phyloP scores from a whole-genome alignment of 1,139 yeast species.

The Pichia sp. region DNA sequence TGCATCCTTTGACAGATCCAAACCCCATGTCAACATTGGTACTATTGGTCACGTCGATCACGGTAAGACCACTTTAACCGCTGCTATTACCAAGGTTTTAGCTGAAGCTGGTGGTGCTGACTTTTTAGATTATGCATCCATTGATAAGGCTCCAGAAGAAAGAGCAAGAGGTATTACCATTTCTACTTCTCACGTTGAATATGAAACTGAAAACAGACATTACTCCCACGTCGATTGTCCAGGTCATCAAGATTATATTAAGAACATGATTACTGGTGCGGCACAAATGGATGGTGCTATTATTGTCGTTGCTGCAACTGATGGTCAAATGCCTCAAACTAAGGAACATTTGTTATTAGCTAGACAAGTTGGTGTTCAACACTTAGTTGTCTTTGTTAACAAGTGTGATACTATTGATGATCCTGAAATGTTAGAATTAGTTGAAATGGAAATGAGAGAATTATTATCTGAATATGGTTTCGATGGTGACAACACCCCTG shows the following conservation, averaged over 20 bases:
- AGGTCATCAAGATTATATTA: conserved; percentile 98
- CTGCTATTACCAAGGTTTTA: conserved; percentile 95
- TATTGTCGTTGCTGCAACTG: conserved; percentile 98
- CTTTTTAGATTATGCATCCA: conserved; percentile 87
- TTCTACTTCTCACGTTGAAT: conserved; percentile 95
- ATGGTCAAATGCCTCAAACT: conserved; percentile 99
- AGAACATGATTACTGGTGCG: conserved; percentile 99
- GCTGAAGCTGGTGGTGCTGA: conserved; percentile 85
- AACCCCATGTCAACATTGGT: conserved; percentile 96
- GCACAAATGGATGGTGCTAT: conserved; percentile 99
- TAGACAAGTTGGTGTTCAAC: conserved; percentile 98
- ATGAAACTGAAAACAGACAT: conserved; percentile 87
- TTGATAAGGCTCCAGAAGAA: conserved; percentile 99
- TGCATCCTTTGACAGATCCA: conserved; percentile 79
- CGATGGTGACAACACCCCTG: conserved; percentile 98
- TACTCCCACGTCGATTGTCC: conserved; percentile 98
- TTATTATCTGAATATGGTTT: conserved; percentile 83
- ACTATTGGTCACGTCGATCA: conserved; percentile 97
- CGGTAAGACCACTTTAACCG: conserved; percentile 96
- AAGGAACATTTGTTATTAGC: conserved; percentile 97
- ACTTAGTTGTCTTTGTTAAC: conserved; percentile 95
- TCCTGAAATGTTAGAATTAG: conserved; percentile 98
- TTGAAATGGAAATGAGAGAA: conserved; percentile 99
- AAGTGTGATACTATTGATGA: conserved; percentile 97
- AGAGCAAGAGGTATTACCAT: conserved; percentile 99